These are phyloP conservation scores for Polymyxa betae DNA, from an alignment of 208 protist species.

Conservation along the genomic window DNA sequence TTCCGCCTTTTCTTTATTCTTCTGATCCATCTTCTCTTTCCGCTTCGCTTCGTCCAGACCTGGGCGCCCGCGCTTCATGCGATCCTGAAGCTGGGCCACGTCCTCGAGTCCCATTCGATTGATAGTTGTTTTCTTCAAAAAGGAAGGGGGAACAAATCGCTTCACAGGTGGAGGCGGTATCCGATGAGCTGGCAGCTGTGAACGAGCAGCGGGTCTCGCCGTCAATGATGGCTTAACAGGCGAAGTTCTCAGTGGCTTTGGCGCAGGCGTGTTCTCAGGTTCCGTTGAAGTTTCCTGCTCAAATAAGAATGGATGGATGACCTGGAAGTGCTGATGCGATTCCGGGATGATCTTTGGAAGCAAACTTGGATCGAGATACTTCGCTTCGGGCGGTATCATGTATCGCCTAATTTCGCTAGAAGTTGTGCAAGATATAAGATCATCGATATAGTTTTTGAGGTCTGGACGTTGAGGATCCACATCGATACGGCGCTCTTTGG, in stretches of 20 bases:
- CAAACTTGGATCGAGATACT: conserved; percentile 3
- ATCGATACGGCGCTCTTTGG: neutral
- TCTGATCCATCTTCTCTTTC: neutral
- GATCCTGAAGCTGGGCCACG: conserved; percentile 28
- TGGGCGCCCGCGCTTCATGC: neutral
- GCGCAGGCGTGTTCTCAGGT: neutral
- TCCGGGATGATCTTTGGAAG: neutral
- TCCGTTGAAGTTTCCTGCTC: neutral
- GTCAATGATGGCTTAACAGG: too few species aligned
- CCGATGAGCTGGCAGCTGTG: neutral
- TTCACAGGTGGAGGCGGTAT: neutral
- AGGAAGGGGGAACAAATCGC: neutral
- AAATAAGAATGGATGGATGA: neutral
- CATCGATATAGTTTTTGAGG: neutral
- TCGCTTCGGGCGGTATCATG: conserved; percentile 1
- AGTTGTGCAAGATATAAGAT: neutral
- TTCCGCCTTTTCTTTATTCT: neutral
- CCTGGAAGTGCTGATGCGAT: neutral
- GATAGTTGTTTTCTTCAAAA: neutral
- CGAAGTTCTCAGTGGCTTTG: neutral
- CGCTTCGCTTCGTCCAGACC: neutral
- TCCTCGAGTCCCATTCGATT: conserved; percentile 36
- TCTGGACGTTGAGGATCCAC: neutral
- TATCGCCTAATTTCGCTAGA: neutral
- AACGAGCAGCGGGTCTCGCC: neutral